Conservation (phyloP, 495 filamentous ascomycete species). For the Penicillium arizonense region DNA sequence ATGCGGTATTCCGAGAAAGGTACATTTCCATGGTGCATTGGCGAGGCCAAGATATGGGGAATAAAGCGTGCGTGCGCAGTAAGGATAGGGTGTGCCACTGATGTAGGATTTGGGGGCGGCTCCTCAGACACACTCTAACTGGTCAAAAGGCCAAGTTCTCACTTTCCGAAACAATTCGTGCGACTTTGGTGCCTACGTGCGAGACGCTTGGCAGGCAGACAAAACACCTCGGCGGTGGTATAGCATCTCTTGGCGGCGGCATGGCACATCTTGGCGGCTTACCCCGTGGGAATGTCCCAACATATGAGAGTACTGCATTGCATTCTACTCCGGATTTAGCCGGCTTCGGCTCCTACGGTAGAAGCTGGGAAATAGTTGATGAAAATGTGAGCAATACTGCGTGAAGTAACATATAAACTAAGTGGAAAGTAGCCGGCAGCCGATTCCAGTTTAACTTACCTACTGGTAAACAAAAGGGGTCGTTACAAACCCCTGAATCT, state of each 20-base stretch:
- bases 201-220: slow-evolving; percentile 1
- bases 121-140: slow-evolving; percentile 9
- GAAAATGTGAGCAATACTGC: too few species aligned
- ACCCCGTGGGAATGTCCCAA: too few species aligned
- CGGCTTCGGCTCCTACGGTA: too few species aligned
- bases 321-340: too few species aligned
- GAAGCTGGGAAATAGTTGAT: too few species aligned
- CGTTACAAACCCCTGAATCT: too few species aligned
- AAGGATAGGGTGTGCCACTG: slow-evolving; percentile 16
- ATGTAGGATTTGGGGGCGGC: slow-evolving; percentile 13
- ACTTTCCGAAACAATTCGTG: not conserved
- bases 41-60: slow-evolving; percentile 24
- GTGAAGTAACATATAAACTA: too few species aligned
- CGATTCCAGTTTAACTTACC: too few species aligned
- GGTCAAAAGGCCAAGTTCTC: slow-evolving; percentile 3
- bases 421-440: too few species aligned
- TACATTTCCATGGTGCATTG: slow-evolving; percentile 3
- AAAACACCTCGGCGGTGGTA: slow-evolving; percentile 8
- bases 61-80: slow-evolving; percentile 12
- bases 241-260: slow-evolving; percentile 14
- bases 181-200: not conserved
- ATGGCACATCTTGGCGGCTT: slow-evolving; percentile 13
- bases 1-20: slow-evolving; percentile 24
- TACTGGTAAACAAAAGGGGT: too few species aligned
- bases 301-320: too few species aligned